Evolutionary conservation across 2,329 filamentous ascomycete genomes (phyloP).

Genomic region (Calonectria ilicicola): DNA sequence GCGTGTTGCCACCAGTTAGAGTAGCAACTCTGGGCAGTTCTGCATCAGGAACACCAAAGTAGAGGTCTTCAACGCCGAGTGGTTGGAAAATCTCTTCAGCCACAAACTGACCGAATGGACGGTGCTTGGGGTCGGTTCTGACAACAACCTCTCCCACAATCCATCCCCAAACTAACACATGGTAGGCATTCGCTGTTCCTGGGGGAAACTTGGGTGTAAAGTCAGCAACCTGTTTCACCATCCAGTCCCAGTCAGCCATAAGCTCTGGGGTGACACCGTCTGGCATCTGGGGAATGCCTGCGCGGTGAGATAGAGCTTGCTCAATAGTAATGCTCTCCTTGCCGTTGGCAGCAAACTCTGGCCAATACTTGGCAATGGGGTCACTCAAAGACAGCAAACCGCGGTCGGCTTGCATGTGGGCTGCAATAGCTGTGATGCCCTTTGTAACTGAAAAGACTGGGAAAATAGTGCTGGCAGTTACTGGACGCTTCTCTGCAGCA

Average conservation of each 20-base stretch:
- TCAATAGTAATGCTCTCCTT: conserved; percentile 23
- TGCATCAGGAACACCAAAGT: conserved; percentile 15
- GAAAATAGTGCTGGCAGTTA: not conserved
- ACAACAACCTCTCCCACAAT: conserved; percentile 18
- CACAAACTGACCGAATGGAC: conserved; percentile 15
- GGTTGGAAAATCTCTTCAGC: conserved; percentile 13
- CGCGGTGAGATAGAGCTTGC: conserved; percentile 8
- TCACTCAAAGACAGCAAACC: not conserved
- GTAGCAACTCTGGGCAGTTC: conserved; percentile 17
- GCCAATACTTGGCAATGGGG: conserved; percentile 29
- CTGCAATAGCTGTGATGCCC: not conserved
- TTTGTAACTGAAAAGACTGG: not conserved
- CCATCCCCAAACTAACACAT: conserved; percentile 23
- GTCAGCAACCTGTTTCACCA: conserved; percentile 4
- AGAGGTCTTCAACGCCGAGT: conserved; percentile 4
- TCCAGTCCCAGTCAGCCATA: conserved; percentile 27
- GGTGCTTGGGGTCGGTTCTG: conserved; percentile 11
- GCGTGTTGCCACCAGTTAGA: conserved; percentile 9
- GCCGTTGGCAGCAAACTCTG: conserved; percentile 26
- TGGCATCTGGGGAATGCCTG: conserved; percentile 28
- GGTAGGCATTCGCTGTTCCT: conserved; percentile 22
- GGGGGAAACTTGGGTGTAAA: conserved; percentile 15
- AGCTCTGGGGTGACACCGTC: conserved; percentile 7
- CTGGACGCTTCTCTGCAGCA: not conserved
- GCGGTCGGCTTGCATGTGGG: not conserved